phyloP scores from a whole-genome alignment of 164 flowering plant genomes.

The Annona cherimola region DNA sequence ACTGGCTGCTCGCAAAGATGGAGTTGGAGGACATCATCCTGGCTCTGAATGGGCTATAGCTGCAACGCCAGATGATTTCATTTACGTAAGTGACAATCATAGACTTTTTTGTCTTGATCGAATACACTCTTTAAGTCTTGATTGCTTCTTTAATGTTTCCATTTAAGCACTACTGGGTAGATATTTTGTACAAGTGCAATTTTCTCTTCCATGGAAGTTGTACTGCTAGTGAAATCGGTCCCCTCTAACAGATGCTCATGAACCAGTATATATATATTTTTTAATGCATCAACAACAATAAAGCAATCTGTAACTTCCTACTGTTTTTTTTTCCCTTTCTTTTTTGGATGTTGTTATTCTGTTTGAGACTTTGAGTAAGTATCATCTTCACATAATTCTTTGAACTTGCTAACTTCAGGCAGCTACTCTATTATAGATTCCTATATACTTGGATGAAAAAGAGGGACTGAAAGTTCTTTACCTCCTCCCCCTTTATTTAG shows the following conservation, averaged over 20 bases:
- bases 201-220: not conserved
- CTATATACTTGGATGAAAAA: no score
- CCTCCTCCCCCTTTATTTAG: no score
- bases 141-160: not conserved
- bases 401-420: no score
- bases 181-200: not conserved
- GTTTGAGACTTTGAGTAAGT: not conserved
- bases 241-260: not conserved
- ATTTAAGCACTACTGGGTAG: not conserved
- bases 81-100: slow-evolving; percentile 46
- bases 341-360: not conserved
- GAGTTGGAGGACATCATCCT: slow-evolving; percentile 35
- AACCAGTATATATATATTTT: no score
- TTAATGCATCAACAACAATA: no score
- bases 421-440: no score
- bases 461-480: no score
- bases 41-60: slow-evolving; percentile 79
- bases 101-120: not conserved
- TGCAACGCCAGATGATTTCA: slow-evolving; percentile 76
- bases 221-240: not conserved
- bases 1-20: slow-evolving; percentile 57
- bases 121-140: not conserved
- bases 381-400: no score
- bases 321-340: no score
- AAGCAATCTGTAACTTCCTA: no score